Evolutionary conservation across 768 basidiomycete genomes (phyloP), one percentile per base, ranked within the genome.

Genomic region (Boletus subcaerulescens): DNA sequence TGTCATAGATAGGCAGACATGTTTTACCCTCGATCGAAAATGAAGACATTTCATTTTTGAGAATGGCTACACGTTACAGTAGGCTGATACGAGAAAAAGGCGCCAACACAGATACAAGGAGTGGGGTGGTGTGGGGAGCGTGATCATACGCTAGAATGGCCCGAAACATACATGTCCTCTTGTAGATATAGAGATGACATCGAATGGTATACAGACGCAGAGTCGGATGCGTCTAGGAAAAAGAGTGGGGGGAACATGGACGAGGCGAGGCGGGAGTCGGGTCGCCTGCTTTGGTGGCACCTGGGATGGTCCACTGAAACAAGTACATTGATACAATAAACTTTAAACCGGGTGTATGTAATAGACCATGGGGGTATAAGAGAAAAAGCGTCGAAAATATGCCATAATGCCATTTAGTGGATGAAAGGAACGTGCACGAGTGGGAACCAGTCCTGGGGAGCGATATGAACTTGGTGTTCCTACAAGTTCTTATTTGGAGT

Each of bases 371-470:
- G 4, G 56, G 56, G 60, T 56, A 60, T 60, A 46, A 29, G 29
- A 49, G 40, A 47, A 31, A 47, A 49, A 33, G 24, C 31, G 43
- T 46, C 4, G 38, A 53, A 51, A 48, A 58, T 24, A 50, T 63
- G 65, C 53, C 29, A 58, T 53, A 33, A 61, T 61, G 57, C 47
- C 29, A 52, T 32, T 56, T 17, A 51, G 18, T 31, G 48, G 45
- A 53, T 52, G 65, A 58, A 68, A 63, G 29, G 58, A 68, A 57
- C 15, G 63, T 60, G 49, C 31, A 60, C 42, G 41, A 4, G 20
- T 57, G 45, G 66, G 52, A 60, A 15, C 66, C 59, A 59, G 65
- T 68, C 66, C 66, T 68, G 41, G 22, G 26, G n/a, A 26, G 3
- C 4, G 7, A 17, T n/a, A 15, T 60, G 18, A 65, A 52, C 4